Evolutionary conservation across 2,329 filamentous ascomycete species (phyloP).

Genomic region (Zasmidium cellare): DNA sequence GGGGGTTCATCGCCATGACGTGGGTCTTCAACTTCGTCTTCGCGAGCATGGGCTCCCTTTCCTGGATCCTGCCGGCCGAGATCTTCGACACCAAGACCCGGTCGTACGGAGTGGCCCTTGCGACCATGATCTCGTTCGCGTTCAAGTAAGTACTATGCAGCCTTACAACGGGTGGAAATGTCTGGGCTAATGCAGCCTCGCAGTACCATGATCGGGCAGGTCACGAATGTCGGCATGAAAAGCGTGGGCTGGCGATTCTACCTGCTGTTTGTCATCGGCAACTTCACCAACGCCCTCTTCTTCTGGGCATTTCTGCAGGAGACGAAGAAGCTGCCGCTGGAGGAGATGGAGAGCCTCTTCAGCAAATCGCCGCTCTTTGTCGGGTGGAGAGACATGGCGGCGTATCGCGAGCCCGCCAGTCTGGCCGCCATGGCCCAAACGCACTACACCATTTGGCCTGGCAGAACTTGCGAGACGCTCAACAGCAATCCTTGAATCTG

Average conservation of each 20-base stretch:
- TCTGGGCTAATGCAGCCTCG: not conserved
- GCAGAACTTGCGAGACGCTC: too few species aligned
- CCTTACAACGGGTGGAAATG: too few species aligned
- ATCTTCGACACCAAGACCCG: slow-evolving; percentile 29
- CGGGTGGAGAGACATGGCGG: too few species aligned
- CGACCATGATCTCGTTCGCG: slow-evolving; percentile 28
- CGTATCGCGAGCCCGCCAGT: too few species aligned
- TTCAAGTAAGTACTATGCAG: slow-evolving; percentile 23
- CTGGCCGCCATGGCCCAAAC: too few species aligned
- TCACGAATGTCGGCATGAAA: slow-evolving; percentile 28
- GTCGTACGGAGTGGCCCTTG: slow-evolving; percentile 26
- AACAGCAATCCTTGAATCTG: too few species aligned
- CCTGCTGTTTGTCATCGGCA: slow-evolving; percentile 30
- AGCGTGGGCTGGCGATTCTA: slow-evolving; percentile 30
- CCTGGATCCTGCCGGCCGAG: slow-evolving; percentile 31
- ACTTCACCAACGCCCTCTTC: slow-evolving; percentile 29
- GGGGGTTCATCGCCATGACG: slow-evolving; percentile 28
- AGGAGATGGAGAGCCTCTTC: too few species aligned
- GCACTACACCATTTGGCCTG: too few species aligned
- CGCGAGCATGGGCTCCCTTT: slow-evolving; percentile 25
- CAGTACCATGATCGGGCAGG: slow-evolving; percentile 14
- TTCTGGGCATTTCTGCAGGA: slow-evolving; percentile 69
- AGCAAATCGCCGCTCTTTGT: too few species aligned
- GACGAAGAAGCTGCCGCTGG: slow-evolving; percentile 47
- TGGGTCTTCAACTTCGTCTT: slow-evolving; percentile 31